phyloP scores from a whole-genome alignment of 1,284 basidiomycete genomes.

The Rhodofomes roseus region DNA sequence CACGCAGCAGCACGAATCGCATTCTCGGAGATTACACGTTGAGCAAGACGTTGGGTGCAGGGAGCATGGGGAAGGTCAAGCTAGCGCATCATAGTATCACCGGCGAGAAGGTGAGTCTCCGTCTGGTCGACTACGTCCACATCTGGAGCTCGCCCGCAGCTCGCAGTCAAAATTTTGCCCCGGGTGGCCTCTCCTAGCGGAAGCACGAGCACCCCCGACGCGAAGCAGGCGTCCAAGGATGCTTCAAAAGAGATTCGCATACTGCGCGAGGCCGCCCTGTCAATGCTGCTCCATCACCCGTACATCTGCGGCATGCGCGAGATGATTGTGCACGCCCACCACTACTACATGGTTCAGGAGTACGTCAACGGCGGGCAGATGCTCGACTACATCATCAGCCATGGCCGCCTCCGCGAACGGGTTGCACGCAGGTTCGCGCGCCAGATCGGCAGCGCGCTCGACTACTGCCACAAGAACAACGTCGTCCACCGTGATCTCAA shows the following conservation, averaged over 20 bases:
- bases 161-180: constrained; percentile 98
- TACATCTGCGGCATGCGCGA: constrained; percentile 99
- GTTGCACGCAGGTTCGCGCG: constrained; percentile 96
- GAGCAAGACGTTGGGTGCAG: constrained; percentile 95
- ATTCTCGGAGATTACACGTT: constrained; percentile 93
- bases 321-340: constrained; percentile 93
- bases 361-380: constrained; percentile 99
- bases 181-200: constrained; percentile 59
- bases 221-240: constrained; percentile 85
- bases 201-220: constrained; percentile 48
- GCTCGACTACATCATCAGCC: constrained; percentile 99
- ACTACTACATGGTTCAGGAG: constrained; percentile 99
- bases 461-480: constrained; percentile 97
- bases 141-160: constrained; percentile 40
- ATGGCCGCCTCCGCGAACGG: constrained; percentile 92
- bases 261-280: constrained; percentile 91
- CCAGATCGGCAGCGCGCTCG: constrained; percentile 93
- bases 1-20: constrained; percentile 48
- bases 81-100: constrained; percentile 87
- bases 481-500: constrained; percentile 98
- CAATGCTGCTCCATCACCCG: constrained; percentile 93
- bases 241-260: constrained; percentile 96
- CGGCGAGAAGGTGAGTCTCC: constrained; percentile 80
- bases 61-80: constrained; percentile 99
- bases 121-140: neutral